Conservation (phyloP, 768 basidiomycete genomes). For the Mycena chlorophos region DNA sequence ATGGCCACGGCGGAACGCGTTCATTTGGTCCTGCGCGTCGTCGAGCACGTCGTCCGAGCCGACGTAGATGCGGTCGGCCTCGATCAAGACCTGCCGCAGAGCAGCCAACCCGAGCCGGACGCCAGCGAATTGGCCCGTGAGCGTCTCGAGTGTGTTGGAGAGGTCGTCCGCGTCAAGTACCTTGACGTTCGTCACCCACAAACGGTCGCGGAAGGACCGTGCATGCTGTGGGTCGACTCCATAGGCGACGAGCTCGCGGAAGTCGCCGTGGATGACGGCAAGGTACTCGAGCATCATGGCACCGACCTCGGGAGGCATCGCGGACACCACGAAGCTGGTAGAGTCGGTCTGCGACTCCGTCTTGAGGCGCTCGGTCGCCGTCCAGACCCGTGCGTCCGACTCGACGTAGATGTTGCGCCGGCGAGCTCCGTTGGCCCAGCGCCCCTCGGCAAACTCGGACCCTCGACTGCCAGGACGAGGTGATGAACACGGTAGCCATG, state of each 20-base stretch:
- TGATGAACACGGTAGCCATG: neutral
- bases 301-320: too few relatives aligned
- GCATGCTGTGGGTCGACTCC: neutral
- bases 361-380: too few relatives aligned
- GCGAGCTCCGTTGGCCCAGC: neutral
- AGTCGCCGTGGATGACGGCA: neutral
- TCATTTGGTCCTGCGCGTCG: neutral
- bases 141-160: neutral
- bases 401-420: neutral
- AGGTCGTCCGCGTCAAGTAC: neutral
- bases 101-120: neutral
- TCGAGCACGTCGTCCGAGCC: neutral
- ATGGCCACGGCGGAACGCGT: neutral
- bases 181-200: neutral
- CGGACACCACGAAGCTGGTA: too few relatives aligned
- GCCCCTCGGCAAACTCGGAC: neutral
- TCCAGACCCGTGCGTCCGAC: neutral
- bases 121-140: neutral
- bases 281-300: neutral
- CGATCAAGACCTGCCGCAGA: neutral
- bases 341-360: too few relatives aligned
- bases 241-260: neutral
- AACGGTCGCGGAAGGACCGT: neutral
- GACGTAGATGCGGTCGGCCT: neutral
- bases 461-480: neutral